Evolutionary conservation across 75 land plant genomes (phyloP).

Genomic region (Picea sitchensis): DNA sequence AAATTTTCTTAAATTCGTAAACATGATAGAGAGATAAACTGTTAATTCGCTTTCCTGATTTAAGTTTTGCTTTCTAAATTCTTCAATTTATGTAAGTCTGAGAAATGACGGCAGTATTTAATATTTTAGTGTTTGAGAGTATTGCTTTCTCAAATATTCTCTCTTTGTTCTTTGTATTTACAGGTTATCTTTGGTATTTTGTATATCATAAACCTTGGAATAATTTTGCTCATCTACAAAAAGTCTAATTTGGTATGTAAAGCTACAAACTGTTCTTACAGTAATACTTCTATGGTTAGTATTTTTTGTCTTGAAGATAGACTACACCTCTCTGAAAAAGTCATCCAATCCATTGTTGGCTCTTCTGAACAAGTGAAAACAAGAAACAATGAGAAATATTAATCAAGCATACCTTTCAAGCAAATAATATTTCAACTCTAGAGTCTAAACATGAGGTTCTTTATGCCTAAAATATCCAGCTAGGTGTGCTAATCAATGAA

Average conservation of each 20-base stretch:
- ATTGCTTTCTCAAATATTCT: background rate
- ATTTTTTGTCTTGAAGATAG: background rate
- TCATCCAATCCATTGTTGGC: background rate
- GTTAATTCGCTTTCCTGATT: background rate
- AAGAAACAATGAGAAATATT: background rate
- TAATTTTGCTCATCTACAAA: constrained; percentile 59
- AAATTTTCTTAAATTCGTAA: background rate
- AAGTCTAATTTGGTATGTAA: constrained; percentile 76
- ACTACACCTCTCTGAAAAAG: background rate
- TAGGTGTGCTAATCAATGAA: background rate
- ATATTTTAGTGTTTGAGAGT: background rate
- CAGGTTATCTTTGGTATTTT: constrained; percentile 87
- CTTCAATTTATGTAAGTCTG: background rate
- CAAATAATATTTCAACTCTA: background rate
- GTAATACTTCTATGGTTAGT: background rate
- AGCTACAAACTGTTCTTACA: background rate
- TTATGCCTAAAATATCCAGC: background rate
- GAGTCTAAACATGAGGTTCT: background rate
- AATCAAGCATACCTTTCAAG: background rate
- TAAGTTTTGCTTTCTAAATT: background rate
- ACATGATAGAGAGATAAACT: background rate
- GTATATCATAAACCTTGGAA: constrained; percentile 71
- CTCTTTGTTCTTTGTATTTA: constrained; percentile 10
- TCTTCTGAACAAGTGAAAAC: background rate
- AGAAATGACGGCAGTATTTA: background rate